A percentile compares a stretch with the other conserved stretches of the same genome.
Conservation (phyloP, 2,329 filamentous ascomycete genomes). For the Herpomyces periplanetae region DNA sequence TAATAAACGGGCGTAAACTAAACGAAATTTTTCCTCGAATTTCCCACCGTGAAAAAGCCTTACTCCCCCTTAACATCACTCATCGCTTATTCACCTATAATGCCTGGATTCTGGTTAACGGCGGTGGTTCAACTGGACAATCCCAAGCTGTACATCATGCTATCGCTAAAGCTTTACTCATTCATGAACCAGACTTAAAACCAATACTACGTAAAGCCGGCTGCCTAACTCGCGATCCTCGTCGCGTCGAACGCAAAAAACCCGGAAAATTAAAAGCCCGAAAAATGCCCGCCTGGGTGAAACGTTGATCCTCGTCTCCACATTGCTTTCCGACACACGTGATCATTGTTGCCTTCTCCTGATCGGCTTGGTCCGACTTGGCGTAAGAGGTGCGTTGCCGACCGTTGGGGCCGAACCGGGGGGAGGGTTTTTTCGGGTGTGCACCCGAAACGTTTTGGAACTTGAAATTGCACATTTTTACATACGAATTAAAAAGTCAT, state of each 20-base stretch:
- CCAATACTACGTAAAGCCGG: constrained; percentile 54
- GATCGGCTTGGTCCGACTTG: too few relatives aligned
- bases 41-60: constrained; percentile 69
- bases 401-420: too few relatives aligned
- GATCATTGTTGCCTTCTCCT: too few relatives aligned
- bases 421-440: too few relatives aligned
- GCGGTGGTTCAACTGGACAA: constrained; percentile 73
- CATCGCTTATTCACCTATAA: constrained; percentile 81
- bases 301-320: constrained; percentile 24
- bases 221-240: constrained; percentile 56
- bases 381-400: too few relatives aligned
- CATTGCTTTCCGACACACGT: too few relatives aligned
- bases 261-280: constrained; percentile 74
- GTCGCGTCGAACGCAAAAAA: constrained; percentile 92
- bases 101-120: constrained; percentile 44
- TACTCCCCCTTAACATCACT: constrained; percentile 59
- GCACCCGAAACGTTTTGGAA: too few relatives aligned
- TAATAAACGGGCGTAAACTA: constrained; percentile 64
- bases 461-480: too few relatives aligned
- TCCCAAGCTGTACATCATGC: constrained; percentile 75
- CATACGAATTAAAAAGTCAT: too few relatives aligned
- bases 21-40: constrained; percentile 43
- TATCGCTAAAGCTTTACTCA: constrained; percentile 46
- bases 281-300: constrained; percentile 96
- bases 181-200: constrained; percentile 75